phyloP scores from a whole-genome alignment of 164 flowering plant species.

The Protea cynaroides region DNA sequence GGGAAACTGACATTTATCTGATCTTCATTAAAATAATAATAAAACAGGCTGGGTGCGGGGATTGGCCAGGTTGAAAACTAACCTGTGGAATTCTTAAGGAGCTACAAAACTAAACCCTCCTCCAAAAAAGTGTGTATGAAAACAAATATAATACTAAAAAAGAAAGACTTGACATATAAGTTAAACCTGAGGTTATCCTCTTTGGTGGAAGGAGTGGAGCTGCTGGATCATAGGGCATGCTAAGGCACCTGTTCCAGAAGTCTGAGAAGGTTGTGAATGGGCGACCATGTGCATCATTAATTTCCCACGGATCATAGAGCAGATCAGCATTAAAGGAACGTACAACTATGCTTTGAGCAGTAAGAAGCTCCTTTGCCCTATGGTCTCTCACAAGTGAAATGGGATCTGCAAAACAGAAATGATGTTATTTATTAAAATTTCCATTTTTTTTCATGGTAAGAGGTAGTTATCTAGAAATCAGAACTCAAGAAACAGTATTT shows the following conservation, averaged over 20 bases:
- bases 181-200: conserved; percentile 73
- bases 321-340: conserved; percentile 89
- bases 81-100: conserved; percentile 1
- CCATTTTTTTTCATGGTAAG: not conserved
- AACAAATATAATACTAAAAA: not conserved
- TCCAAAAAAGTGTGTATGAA: not conserved
- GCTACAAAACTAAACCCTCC: not conserved
- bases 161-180: not conserved
- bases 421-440: not conserved
- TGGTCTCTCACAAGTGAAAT: conserved; percentile 90
- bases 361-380: conserved; percentile 70
- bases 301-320: conserved; percentile 98
- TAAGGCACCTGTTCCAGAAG: conserved; percentile 94
- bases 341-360: conserved; percentile 65
- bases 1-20: too few relatives aligned
- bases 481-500: too few relatives aligned
- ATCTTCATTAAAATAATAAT: too few relatives aligned
- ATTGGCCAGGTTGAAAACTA: too few relatives aligned
- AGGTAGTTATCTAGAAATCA: not conserved
- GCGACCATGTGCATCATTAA: conserved; percentile 61
- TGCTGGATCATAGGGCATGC: conserved; percentile 94
- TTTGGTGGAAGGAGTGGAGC: conserved; percentile 96
- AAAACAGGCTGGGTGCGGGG: too few relatives aligned
- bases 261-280: conserved; percentile 71
- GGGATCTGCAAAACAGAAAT: conserved; percentile 54